These are phyloP conservation scores for Ogataea kodamae DNA, from an alignment of 805 yeast species.

Conservation along the genomic window DNA sequence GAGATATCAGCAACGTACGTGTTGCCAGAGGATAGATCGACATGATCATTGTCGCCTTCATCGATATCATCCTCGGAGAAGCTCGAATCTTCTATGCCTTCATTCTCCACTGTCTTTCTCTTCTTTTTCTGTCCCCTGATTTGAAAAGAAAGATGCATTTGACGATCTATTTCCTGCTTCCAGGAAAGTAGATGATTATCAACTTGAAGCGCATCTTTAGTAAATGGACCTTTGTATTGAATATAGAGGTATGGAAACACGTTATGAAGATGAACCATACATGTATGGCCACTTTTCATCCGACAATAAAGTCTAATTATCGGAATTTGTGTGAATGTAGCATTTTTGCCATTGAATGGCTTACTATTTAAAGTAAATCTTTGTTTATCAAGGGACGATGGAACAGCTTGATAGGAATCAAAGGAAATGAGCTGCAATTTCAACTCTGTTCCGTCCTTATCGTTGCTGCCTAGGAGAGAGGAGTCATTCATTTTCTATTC, in stretches of 20 bases:
- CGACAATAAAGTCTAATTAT: constrained; percentile 75
- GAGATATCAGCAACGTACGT: constrained; percentile 57
- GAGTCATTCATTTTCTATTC: constrained; percentile 9
- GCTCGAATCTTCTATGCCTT: constrained; percentile 1
- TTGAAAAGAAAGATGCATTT: constrained; percentile 38
- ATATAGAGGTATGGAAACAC: constrained; percentile 78
- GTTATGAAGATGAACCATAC: constrained; percentile 75
- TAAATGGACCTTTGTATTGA: constrained; percentile 46
- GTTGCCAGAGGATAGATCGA: constrained; percentile 6
- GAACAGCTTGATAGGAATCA: constrained; percentile 62
- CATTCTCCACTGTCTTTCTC: constrained; percentile 10
- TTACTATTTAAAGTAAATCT: constrained; percentile 31
- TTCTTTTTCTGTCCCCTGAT: constrained; percentile 8
- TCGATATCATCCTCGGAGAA: constrained; percentile 15
- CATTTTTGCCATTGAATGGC: constrained; percentile 8
- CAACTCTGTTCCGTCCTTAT: constrained; percentile 18
- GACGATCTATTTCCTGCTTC: constrained; percentile 42
- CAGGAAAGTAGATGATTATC: constrained; percentile 37
- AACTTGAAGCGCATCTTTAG: constrained; percentile 22
- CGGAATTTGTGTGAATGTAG: constrained; percentile 54
- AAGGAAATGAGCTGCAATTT: constrained; percentile 57
- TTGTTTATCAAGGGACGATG: constrained; percentile 50
- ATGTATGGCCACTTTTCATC: constrained; percentile 55
- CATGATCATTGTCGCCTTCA: constrained; percentile 16
- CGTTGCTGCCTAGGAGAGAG: constrained; percentile 7